Evolutionary conservation across 129 eudicot species (phyloP).

Genomic region (Escallonia rubra): DNA sequence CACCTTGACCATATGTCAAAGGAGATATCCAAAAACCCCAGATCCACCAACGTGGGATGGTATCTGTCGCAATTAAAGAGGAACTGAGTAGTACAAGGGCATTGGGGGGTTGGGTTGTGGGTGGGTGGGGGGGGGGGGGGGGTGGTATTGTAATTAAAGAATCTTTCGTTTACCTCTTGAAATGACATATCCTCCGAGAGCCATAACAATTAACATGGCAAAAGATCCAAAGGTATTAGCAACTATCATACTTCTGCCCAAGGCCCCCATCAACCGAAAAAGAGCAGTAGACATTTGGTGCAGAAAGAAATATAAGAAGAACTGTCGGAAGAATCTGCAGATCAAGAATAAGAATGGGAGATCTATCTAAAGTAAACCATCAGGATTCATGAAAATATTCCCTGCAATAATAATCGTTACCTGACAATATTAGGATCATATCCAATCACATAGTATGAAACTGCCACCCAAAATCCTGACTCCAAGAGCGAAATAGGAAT

Average conservation of each 20-base stretch:
- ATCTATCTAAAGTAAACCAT: slow-evolving; percentile 10
- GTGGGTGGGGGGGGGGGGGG: no score
- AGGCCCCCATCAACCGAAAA: slow-evolving; percentile 89
- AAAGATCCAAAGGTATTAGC: slow-evolving; percentile 99
- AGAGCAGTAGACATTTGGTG: slow-evolving; percentile 94
- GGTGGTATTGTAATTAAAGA: not conserved
- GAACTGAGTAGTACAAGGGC: not conserved
- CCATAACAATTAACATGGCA: slow-evolving; percentile 97
- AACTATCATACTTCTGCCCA: slow-evolving; percentile 97
- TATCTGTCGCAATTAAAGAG: slow-evolving; percentile 48
- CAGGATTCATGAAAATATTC: not conserved
- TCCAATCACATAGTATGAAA: slow-evolving; percentile 87
- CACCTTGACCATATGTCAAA: slow-evolving; percentile 88
- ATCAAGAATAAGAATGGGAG: slow-evolving; percentile 1
- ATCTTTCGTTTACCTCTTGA: slow-evolving; percentile 59
- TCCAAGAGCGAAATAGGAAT: slow-evolving; percentile 88
- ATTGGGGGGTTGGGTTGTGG: no score
- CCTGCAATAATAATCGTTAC: slow-evolving; percentile 27
- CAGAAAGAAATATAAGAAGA: slow-evolving; percentile 70
- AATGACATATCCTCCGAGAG: slow-evolving; percentile 91
- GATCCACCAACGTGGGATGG: slow-evolving; percentile 93
- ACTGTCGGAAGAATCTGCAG: slow-evolving; percentile 76
- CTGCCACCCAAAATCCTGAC: slow-evolving; percentile 92
- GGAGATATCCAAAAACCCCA: slow-evolving; percentile 99
- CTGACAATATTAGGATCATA: slow-evolving; percentile 83